These are phyloP conservation scores for Chrysoporthe puriensis DNA, from an alignment of 2,329 filamentous ascomycete genomes.

Conservation along the genomic window DNA sequence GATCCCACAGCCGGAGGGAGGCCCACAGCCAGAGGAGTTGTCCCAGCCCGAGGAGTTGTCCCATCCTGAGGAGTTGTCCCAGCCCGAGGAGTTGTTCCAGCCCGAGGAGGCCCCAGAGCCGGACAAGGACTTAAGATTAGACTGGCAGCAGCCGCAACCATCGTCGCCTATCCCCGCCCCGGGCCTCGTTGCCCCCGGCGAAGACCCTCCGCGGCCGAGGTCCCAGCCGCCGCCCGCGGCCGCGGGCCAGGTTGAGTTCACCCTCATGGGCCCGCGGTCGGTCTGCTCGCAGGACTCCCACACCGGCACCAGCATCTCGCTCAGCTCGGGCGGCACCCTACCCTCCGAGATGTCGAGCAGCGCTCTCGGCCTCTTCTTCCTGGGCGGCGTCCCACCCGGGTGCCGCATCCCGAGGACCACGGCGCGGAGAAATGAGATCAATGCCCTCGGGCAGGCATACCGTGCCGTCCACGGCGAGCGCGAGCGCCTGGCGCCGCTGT, in stretches of 20 bases:
- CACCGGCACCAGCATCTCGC: constrained; percentile 9
- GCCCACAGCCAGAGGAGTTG: neutral
- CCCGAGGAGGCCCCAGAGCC: neutral
- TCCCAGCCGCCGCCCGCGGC: too few relatives aligned
- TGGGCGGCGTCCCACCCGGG: neutral
- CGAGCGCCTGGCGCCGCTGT: neutral
- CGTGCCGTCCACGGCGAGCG: neutral
- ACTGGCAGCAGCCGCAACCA: neutral
- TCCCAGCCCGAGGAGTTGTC: too few relatives aligned
- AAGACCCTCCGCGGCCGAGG: neutral
- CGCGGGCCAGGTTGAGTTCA: neutral
- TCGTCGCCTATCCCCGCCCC: neutral
- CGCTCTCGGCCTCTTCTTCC: neutral
- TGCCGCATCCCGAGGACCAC: neutral
- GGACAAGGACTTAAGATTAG: too few relatives aligned
- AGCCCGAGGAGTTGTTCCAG: neutral
- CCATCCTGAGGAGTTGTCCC: neutral
- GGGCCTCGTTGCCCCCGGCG: neutral
- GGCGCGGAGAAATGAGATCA: neutral
- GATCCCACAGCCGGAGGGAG: neutral
- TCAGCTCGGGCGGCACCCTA: neutral
- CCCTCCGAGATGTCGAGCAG: constrained; percentile 12
- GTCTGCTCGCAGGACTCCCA: neutral
- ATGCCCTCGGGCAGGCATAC: neutral
- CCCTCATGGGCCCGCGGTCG: constrained; percentile 3